Base-by-base conservation (phyloP, 805 yeast species). In the Ogataea parapolymorpha region DNA sequence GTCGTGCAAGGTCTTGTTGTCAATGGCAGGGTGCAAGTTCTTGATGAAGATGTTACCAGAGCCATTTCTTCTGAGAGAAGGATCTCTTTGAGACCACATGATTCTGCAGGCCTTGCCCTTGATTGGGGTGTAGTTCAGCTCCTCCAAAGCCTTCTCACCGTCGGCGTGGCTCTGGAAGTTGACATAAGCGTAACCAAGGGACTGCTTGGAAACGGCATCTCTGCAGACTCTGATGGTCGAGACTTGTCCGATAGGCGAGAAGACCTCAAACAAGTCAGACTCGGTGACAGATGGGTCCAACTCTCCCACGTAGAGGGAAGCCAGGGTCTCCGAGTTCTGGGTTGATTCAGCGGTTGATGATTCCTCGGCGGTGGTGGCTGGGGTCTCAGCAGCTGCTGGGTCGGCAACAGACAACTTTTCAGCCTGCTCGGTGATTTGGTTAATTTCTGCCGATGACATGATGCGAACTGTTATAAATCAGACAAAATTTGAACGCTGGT, bases 51-150 rank as follows among this genome's bases (percentile, higher is more conserved):
- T 82, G 79, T 93, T 93, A 63, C 96, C 97, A 51, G 87, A 84
- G 68, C 97, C 97, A 63, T 82, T 82, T 77, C 83, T 87, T 79
- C 99, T 86, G 61, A 82, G 68, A 49, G 96, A 78, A 53, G 99
- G 98, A 68, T 93, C 98, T 74, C 98, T 88, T 77, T 93, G 98
- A 55, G 97, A 89, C 97, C 98, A 89, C 98, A 93, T 93, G 75
- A 93, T 91, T 72, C 99, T 88, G 74, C 97, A 89, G 61, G 96
- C 89, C 63, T 84, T 87, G 63, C 96, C 97, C 70, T 90, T 90
- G 72, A 93, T 82, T 61, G 80, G 80, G 45, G 89, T 71, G 77
- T 93, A 93, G 87, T 91, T 93, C 71, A 93, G 80, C 71, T 88
- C 93, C 65, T 89, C 95, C 66, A 93, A 75, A 49, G 99, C 99